Base-by-base conservation (phyloP, 2,329 filamentous ascomycete genomes). In the Colletotrichum tanaceti region DNA sequence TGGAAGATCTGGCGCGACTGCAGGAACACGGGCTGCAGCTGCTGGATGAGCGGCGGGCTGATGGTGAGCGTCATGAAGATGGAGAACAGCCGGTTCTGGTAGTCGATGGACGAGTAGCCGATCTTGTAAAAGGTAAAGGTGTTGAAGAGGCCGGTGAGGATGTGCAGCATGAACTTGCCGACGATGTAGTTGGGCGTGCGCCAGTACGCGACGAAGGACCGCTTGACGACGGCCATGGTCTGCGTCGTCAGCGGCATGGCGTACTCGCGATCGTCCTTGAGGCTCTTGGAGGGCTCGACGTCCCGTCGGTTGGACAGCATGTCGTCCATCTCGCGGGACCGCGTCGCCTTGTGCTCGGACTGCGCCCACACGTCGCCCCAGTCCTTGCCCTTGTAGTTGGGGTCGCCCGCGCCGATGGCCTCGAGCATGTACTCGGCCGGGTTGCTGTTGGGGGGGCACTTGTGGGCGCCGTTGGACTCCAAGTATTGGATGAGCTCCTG, bases 11-110 rank as follows among this genome's bases (percentile, higher is more conserved):
- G 83, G 4, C 91, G 85, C 52, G 88, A 86, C 67, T 86, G 82
- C 59, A 93, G 80, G 75, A 91, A 94, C 5, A 87, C 86, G 0
- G 92, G 92, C 74, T 94, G 91, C 0, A 94, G 83, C 73, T 94
- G 91, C 73, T 94, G 90, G 66, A 94, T 92, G 0, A 94, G 81
- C 0, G 91, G 90, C 0, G 91, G 91, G 1, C 87, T 86, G 71
- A 96, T 92, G 7, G 90, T 93, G 4, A 94, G 82, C 0, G 90
- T 91, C 85, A 93, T 89, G 78, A 95, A 95, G 63, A 91, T 84
- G 10, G 90, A 89, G 79, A 95, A 94, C 10, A 94, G 84, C 9
- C 90, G 85, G 54, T 89, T 90, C 76, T 92, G 90, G 79, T 91
- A 87, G 73, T 91, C 89, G 67, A 89, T 85, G 1, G 81, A 80